phyloP scores from a whole-genome alignment of 2,329 filamentous ascomycete genomes.

The Scedosporium boydii region DNA sequence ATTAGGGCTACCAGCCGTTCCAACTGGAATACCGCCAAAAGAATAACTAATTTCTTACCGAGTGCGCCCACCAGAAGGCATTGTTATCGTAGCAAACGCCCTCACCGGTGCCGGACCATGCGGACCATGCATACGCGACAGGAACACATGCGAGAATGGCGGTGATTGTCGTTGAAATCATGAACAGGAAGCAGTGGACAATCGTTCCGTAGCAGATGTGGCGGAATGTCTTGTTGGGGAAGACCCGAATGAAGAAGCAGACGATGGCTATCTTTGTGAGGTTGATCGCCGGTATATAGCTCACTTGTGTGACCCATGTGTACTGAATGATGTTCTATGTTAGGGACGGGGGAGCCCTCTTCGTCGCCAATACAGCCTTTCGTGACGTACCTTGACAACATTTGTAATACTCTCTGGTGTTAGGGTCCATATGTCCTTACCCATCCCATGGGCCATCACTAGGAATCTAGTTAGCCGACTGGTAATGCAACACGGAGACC shows the following conservation, averaged over 20 bases:
- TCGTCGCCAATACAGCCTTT: background rate
- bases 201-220: constrained; percentile 5
- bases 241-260: constrained; percentile 7
- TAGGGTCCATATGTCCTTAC: constrained; percentile 33
- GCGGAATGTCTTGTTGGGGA: constrained; percentile 4
- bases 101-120: constrained; percentile 2
- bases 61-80: constrained; percentile 9
- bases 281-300: constrained; percentile 9
- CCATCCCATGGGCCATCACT: constrained; percentile 22
- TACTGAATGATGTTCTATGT: constrained; percentile 3
- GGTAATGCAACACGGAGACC: background rate
- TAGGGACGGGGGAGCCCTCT: no score
- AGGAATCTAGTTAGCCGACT: background rate
- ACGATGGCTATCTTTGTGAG: constrained; percentile 9
- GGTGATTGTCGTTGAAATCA: constrained; percentile 7
- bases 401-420: constrained; percentile 24
- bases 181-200: constrained; percentile 8
- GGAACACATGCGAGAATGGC: constrained; percentile 7
- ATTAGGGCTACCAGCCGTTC: background rate
- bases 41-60: background rate
- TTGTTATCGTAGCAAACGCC: constrained; percentile 9
- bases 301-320: constrained; percentile 9
- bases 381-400: constrained; percentile 17
- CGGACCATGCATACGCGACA: constrained; percentile 6
- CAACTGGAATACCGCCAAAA: no score